Evolutionary conservation across 2,329 filamentous ascomycete species (phyloP).

Genomic region (Talaromyces sp.): DNA sequence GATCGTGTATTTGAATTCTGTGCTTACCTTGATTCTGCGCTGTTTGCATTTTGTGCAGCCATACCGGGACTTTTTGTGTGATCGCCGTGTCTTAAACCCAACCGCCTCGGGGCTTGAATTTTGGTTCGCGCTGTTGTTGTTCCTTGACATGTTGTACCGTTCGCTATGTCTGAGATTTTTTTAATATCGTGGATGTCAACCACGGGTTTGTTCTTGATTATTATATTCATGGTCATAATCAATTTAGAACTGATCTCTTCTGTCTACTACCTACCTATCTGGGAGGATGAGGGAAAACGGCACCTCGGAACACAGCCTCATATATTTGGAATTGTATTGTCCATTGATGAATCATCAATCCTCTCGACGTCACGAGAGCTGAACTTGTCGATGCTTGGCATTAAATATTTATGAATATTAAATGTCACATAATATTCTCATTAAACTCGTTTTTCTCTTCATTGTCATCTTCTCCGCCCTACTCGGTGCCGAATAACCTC

Average conservation of each 20-base stretch:
- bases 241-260: neutral
- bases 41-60: slow-evolving; percentile 36
- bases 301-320: slow-evolving; percentile 11
- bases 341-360: neutral
- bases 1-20: neutral
- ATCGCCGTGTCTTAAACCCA: slow-evolving; percentile 21
- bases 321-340: slow-evolving; percentile 14
- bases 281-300: neutral
- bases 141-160: neutral
- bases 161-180: neutral
- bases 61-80: slow-evolving; percentile 34
- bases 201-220: neutral
- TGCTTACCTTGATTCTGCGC: slow-evolving; percentile 35
- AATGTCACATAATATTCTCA: neutral
- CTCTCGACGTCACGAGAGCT: slow-evolving; percentile 7
- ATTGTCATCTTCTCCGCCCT: neutral
- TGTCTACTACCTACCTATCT: neutral
- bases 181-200: neutral
- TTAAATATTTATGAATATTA: neutral
- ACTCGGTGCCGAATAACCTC: neutral
- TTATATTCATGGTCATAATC: neutral
- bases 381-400: slow-evolving; percentile 1
- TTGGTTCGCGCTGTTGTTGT: neutral
- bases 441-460: neutral
- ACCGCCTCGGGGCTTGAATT: neutral